These are phyloP conservation scores for Aspergillus terreus DNA, from an alignment of 2,329 filamentous ascomycete genomes.

Conservation along the genomic window DNA sequence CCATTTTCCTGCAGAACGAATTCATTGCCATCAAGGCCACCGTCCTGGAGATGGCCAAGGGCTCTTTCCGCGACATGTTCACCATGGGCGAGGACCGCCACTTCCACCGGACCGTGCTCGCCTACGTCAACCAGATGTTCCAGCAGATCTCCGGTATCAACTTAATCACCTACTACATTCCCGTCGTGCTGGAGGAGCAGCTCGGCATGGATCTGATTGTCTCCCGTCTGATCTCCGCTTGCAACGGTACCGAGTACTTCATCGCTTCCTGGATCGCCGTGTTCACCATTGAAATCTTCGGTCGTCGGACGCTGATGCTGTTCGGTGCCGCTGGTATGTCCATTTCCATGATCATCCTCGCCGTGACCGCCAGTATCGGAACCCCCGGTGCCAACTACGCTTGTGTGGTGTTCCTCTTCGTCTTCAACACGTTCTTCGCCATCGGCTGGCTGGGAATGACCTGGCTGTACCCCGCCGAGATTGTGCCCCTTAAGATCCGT, in stretches of 20 bases:
- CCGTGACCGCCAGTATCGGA: constrained; percentile 26
- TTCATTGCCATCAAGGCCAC: constrained; percentile 53
- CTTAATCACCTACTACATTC: constrained; percentile 45
- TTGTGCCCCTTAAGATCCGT: constrained; percentile 55
- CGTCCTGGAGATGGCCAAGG: constrained; percentile 48
- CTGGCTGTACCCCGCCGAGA: constrained; percentile 51
- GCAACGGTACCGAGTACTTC: constrained; percentile 54
- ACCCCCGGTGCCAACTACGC: constrained; percentile 22
- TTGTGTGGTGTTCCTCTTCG: constrained; percentile 49
- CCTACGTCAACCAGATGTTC: constrained; percentile 57
- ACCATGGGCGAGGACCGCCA: constrained; percentile 56
- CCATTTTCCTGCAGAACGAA: constrained; percentile 44
- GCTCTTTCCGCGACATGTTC: constrained; percentile 56
- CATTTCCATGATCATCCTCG: constrained; percentile 61
- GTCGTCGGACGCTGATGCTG: constrained; percentile 66
- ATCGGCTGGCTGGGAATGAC: constrained; percentile 62
- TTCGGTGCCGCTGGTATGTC: constrained; percentile 64
- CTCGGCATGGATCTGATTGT: constrained; percentile 38
- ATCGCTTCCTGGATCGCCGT: constrained; percentile 49
- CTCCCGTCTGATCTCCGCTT: constrained; percentile 51
- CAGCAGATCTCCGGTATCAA: constrained; percentile 47
- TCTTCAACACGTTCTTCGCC: constrained; percentile 66
- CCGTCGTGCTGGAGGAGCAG: constrained; percentile 41
- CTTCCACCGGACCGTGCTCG: constrained; percentile 53
- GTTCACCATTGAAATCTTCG: constrained; percentile 49